Base-by-base conservation (phyloP, 176 grass and related monocot species). In the Aegilops bicornis region DNA sequence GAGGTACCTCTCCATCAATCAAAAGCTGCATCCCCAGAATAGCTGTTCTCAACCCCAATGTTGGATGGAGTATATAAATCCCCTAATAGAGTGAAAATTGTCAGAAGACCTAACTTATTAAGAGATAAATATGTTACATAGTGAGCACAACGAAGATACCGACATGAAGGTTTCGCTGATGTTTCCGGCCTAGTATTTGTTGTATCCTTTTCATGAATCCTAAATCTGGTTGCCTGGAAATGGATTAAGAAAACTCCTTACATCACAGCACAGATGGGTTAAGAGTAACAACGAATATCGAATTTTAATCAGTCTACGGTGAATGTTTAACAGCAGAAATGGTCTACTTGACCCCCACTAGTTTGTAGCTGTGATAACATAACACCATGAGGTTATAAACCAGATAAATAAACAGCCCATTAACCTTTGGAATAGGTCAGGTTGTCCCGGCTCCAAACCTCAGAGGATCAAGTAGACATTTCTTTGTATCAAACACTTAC, bases 201-300 rank as follows among this genome's bases (percentile, higher is more conserved):
- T 98, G 92, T 64, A 96, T 48, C 23, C 89, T 87, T 80, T 98
- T 98, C 92, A 98, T 96, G 72, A 93, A 96, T 88, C 97, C 97
- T 76, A 98, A 87, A 98, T 98, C 94, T 77, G 97, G 94, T 76
- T 98, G 97, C 76, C 97, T 98, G 77, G 36, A 81, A 66, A 89
- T 90, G 73, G 29, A 89, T 80, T 2, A 80, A 80, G 76, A 80
- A 67, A 43, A 39, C 17, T 75, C 7, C 4, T 58, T 68, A 81
- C n/a, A 84, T 10, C 27, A 78, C 31, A 29, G 10, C 31, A 67
- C 8, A 20, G 22, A 43, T 87, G n/a, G 20, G 25, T 71, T 70
- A 59, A 31, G 83, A 84, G 65, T 25, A n/a, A 60, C 19, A 9
- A 22, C 19, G 4, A 59, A 22, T 22, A 59, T 59, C 7, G 7